These are phyloP conservation scores for Populus trichocarpa DNA, from an alignment of 441 rosid genomes.

Conservation along the genomic window DNA sequence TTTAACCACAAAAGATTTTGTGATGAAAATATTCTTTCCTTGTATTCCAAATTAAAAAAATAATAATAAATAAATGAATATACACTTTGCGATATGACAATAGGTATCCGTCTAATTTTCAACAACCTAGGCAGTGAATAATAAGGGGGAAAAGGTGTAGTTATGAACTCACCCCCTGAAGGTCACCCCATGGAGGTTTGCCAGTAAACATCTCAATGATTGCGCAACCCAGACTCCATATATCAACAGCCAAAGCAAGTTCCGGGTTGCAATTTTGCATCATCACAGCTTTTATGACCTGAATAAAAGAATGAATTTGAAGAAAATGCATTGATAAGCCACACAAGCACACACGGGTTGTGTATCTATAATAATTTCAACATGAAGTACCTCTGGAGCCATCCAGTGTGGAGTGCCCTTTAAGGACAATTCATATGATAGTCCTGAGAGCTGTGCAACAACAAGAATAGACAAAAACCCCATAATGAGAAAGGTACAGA, in stretches of 20 bases:
- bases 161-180: conserved; percentile 43
- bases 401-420: conserved; percentile 69
- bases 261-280: conserved; percentile 35
- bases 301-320: conserved; percentile 10
- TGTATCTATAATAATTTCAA: not conserved
- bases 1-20: not conserved
- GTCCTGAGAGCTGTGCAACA: conserved; percentile 41
- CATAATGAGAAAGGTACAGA: not conserved
- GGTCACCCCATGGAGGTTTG: conserved; percentile 57
- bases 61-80: not conserved
- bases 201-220: conserved; percentile 56
- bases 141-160: not conserved
- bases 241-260: conserved; percentile 60
- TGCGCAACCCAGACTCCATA: conserved; percentile 67
- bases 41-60: not conserved
- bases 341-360: not conserved
- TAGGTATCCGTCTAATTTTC: not conserved
- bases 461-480: not conserved
- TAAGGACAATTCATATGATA: conserved; percentile 41
- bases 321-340: not conserved
- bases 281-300: conserved; percentile 49
- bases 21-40: not conserved
- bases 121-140: not conserved
- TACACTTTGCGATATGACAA: not conserved
- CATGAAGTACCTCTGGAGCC: conserved; percentile 62